These are phyloP conservation scores for Nigrospora oryzae DNA, from an alignment of 2,329 filamentous ascomycete genomes.

Conservation along the genomic window DNA sequence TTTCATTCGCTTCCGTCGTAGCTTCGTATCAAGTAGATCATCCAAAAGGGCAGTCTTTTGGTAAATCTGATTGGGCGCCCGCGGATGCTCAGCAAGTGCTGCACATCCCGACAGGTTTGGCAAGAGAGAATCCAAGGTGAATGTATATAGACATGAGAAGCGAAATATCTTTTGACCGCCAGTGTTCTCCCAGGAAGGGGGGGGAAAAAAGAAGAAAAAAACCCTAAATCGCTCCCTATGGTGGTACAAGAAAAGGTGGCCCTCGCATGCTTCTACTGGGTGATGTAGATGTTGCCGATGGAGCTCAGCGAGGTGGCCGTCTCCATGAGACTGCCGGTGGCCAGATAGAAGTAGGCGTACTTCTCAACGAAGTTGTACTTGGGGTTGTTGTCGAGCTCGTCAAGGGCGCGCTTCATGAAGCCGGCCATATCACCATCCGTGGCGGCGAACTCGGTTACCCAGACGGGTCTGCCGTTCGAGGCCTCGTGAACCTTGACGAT, in stretches of 20 bases:
- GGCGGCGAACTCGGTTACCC: conserved; percentile 58
- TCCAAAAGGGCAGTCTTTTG: too few species aligned
- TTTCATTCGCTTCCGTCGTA: too few species aligned
- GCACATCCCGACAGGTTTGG: too few species aligned
- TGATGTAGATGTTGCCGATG: conserved; percentile 41
- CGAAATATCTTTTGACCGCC: conserved; percentile 5
- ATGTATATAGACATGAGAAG: conserved; percentile 11
- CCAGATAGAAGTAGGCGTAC: conserved; percentile 51
- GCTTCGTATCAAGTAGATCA: too few species aligned
- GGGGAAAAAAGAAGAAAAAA: conserved; percentile 14
- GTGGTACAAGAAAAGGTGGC: conserved; percentile 9
- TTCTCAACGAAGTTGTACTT: conserved; percentile 40
- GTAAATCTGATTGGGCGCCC: too few species aligned
- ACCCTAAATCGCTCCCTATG: conserved; percentile 7
- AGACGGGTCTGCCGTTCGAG: conserved; percentile 44
- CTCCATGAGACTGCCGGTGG: conserved; percentile 31
- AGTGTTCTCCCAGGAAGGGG: conserved; percentile 5
- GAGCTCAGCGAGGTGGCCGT: conserved; percentile 29
- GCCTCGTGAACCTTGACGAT: conserved; percentile 34
- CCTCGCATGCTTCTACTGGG: conserved; percentile 10
- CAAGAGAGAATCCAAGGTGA: not conserved
- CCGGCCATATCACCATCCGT: conserved; percentile 30
- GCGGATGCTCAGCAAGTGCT: too few species aligned
- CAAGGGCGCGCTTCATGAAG: conserved; percentile 42
- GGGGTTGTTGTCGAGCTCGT: conserved; percentile 36